Percentiles rank a stretch among this genome's conserved stretches.
phyloP scores from a whole-genome alignment of 2,329 filamentous ascomycete species.

The Seiridium unicorne region DNA sequence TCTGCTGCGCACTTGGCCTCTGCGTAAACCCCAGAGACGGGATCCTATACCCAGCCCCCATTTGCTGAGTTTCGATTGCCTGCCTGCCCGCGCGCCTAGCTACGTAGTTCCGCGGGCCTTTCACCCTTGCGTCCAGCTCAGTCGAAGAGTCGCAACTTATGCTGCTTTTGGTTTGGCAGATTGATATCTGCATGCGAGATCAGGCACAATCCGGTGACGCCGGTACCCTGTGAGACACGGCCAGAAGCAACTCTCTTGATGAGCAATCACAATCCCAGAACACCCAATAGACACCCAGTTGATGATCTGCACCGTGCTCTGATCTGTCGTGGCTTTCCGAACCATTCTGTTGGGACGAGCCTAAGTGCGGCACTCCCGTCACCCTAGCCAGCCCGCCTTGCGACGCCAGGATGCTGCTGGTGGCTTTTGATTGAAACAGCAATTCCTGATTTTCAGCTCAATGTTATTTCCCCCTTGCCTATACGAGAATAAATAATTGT shows the following conservation, averaged over 20 bases:
- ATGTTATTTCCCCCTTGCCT: too few relatives aligned
- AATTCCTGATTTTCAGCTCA: background rate
- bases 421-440: background rate
- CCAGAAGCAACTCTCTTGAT: background rate
- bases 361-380: constrained; percentile 5
- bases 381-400: background rate
- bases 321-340: constrained; percentile 4
- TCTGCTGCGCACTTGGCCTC: too few relatives aligned
- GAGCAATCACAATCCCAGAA: background rate
- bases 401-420: background rate
- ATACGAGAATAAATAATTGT: too few relatives aligned
- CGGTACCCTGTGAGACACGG: background rate
- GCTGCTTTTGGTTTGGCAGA: background rate
- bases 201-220: background rate
- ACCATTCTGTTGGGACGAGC: constrained; percentile 6
- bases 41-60: too few relatives aligned
- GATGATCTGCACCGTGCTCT: background rate
- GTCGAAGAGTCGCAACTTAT: background rate
- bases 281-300: background rate
- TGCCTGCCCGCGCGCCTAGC: too few relatives aligned
- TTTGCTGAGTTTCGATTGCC: too few relatives aligned
- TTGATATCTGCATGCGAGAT: too few relatives aligned
- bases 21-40: too few relatives aligned
- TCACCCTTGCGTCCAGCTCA: background rate
- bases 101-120: background rate